Percentiles rank a stretch among this genome's conserved stretches.
Evolutionary conservation across 208 protist genomes (phyloP).

Genomic region (Trypanosoma mega): DNA sequence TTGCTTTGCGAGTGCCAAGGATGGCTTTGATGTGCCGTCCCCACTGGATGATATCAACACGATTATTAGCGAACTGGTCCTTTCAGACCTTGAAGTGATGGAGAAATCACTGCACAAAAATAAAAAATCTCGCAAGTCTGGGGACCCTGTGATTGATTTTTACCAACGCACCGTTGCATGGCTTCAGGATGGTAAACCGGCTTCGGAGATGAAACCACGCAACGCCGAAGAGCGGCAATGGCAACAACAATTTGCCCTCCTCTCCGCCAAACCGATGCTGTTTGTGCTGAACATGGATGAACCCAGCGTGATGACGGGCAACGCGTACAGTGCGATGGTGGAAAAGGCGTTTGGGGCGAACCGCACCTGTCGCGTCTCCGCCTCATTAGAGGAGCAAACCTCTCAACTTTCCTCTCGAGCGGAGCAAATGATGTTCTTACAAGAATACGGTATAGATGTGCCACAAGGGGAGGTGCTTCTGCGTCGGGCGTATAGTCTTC

Average conservation of each 20-base stretch:
- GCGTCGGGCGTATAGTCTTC: constrained; percentile 47
- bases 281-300: constrained; percentile 89
- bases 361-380: constrained; percentile 65
- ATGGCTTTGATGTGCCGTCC: constrained; percentile 77
- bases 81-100: constrained; percentile 80
- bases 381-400: constrained; percentile 81
- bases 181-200: constrained; percentile 53
- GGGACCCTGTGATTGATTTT: constrained; percentile 42
- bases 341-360: constrained; percentile 56
- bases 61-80: constrained; percentile 76
- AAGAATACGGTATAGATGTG: constrained; percentile 72
- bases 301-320: constrained; percentile 43
- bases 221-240: constrained; percentile 31
- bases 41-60: constrained; percentile 79
- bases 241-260: constrained; percentile 59
- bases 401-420: constrained; percentile 59
- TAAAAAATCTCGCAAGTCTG: constrained; percentile 37
- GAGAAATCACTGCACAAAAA: constrained; percentile 56
- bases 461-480: constrained; percentile 73
- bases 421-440: constrained; percentile 71
- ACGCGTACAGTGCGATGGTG: constrained; percentile 47
- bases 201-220: constrained; percentile 26
- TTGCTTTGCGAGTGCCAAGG: constrained; percentile 82
- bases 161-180: constrained; percentile 42
- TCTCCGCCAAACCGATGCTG: constrained; percentile 82